phyloP scores from a whole-genome alignment of 768 basidiomycete species.

The Lactarius psammicola region DNA sequence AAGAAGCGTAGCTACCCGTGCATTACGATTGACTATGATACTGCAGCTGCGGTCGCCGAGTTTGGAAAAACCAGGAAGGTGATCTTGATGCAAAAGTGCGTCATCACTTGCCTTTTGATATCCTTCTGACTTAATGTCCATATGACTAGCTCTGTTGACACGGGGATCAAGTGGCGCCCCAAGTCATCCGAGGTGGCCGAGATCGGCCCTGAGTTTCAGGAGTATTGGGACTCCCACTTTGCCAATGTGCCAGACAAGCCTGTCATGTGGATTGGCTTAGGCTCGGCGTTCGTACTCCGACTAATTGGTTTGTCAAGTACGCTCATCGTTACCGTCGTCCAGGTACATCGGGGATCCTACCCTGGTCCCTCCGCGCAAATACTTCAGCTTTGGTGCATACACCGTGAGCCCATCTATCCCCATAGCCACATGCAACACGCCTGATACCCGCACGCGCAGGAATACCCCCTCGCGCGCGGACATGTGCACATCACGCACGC shows the following conservation, averaged over 20 bases:
- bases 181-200: conserved; percentile 28
- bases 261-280: conserved; percentile 22
- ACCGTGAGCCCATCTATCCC: conserved; percentile 1
- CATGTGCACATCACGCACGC: conserved; percentile 31
- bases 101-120: conserved; percentile 31
- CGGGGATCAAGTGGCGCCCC: conserved; percentile 32
- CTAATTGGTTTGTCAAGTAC: background rate
- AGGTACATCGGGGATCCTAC: conserved; percentile 6
- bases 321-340: background rate
- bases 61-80: conserved; percentile 45
- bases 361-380: conserved; percentile 27
- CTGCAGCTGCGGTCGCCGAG: conserved; percentile 37
- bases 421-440: background rate
- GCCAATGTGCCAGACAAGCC: conserved; percentile 32
- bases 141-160: conserved; percentile 29
- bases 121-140: background rate
- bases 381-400: conserved; percentile 23
- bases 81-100: conserved; percentile 55
- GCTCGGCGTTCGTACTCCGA: conserved; percentile 24
- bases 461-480: conserved; percentile 31
- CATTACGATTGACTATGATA: background rate
- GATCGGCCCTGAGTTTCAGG: conserved; percentile 32
- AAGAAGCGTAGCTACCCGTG: background rate
- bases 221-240: conserved; percentile 31
- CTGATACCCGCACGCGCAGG: background rate